A percentile compares a stretch with the other conserved stretches of the same genome.
Evolutionary conservation across 1,284 basidiomycete genomes (phyloP).

Genomic region (Polyporus tsugae): DNA sequence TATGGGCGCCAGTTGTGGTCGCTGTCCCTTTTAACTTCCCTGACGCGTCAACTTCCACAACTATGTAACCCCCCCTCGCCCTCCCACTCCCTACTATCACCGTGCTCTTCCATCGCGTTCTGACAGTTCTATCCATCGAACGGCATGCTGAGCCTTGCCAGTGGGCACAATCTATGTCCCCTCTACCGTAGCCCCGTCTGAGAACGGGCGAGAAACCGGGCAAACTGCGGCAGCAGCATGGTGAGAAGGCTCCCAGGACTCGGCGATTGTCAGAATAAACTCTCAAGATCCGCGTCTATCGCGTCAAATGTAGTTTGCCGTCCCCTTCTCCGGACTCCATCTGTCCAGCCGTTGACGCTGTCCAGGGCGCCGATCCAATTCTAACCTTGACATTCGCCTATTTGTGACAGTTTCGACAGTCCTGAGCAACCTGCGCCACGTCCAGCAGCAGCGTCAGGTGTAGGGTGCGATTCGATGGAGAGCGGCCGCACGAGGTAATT

Average conservation of each 20-base stretch:
- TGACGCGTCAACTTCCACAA: neutral
- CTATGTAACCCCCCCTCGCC: neutral
- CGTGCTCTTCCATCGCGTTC: neutral
- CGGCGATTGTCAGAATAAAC: neutral
- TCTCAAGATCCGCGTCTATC: neutral
- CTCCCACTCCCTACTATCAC: neutral
- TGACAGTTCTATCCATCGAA: neutral
- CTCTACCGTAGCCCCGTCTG: neutral
- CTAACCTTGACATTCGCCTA: constrained; percentile 1
- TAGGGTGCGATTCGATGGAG: too few species aligned
- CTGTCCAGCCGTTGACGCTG: neutral
- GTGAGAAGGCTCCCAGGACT: constrained; percentile 1
- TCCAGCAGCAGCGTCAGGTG: neutral
- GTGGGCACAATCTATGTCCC: neutral
- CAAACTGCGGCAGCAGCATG: neutral
- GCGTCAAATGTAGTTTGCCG: neutral
- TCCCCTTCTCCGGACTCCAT: neutral
- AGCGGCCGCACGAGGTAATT: too few species aligned
- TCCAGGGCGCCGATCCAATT: neutral
- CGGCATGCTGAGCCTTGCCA: neutral
- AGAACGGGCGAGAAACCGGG: neutral
- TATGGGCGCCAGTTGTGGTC: constrained; percentile 6
- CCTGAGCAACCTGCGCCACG: neutral
- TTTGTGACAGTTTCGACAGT: neutral
- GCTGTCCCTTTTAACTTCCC: neutral